Conservation (phyloP, 805 yeast genomes). For the Maudiozyma barnettii region DNA sequence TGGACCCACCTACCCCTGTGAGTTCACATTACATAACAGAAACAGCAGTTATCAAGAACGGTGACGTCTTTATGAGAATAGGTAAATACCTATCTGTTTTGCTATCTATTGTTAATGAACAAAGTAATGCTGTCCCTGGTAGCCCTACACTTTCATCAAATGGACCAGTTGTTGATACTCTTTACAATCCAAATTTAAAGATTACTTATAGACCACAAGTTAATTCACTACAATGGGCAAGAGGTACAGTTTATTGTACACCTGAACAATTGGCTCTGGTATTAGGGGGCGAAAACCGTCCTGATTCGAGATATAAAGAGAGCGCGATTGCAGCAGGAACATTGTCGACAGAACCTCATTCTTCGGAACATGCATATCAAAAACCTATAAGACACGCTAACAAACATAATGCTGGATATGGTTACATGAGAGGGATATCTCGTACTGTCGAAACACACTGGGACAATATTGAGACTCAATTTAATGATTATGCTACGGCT, state of each 20-base stretch:
- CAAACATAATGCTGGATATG: conserved; percentile 30
- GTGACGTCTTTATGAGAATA: conserved; percentile 50
- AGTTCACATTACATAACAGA: conserved; percentile 34
- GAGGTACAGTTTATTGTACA: conserved; percentile 59
- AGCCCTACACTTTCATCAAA: conserved; percentile 24
- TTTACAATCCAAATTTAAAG: conserved; percentile 59
- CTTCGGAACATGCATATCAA: conserved; percentile 26
- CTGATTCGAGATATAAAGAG: conserved; percentile 50
- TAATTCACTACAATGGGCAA: conserved; percentile 76
- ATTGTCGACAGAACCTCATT: conserved; percentile 21
- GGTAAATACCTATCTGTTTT: conserved; percentile 46
- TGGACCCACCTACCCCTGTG: conserved; percentile 36
- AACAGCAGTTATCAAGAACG: conserved; percentile 41
- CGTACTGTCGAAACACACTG: conserved; percentile 43
- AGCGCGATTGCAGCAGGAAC: conserved; percentile 44
- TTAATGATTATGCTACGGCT: conserved; percentile 48
- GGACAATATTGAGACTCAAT: conserved; percentile 43
- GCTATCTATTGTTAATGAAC: conserved; percentile 38
- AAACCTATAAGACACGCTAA: conserved; percentile 39
- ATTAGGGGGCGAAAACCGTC: conserved; percentile 69
- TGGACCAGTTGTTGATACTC: conserved; percentile 36
- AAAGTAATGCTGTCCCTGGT: conserved; percentile 30
- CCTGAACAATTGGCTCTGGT: conserved; percentile 52
- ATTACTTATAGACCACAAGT: conserved; percentile 75
- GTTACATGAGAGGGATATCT: conserved; percentile 31